A percentile compares a stretch with the other conserved stretches of the same genome.
phyloP scores from a whole-genome alignment of 495 filamentous ascomycete species.

The Trypethelium eluteriae region DNA sequence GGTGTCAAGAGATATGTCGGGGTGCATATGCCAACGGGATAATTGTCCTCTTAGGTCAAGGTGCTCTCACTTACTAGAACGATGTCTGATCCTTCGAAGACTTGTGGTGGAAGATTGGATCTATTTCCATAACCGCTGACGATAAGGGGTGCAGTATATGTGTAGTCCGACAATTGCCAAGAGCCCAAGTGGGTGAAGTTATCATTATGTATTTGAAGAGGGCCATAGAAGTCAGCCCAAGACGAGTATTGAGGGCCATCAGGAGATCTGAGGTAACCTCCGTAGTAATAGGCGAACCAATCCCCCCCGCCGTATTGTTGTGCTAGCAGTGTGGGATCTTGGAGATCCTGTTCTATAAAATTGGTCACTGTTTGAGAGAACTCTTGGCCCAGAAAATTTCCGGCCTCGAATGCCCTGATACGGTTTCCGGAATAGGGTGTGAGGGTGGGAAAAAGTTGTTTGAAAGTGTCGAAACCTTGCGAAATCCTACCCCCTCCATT shows the following conservation, averaged over 20 bases:
- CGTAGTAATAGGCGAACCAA: not conserved
- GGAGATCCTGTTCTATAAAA: not conserved
- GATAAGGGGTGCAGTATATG: not conserved
- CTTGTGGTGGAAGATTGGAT: not conserved
- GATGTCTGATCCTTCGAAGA: not conserved
- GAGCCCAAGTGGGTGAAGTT: constrained; percentile 38
- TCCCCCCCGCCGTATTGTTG: not conserved
- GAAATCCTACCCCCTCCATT: constrained; percentile 46
- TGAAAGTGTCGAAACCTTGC: constrained; percentile 44
- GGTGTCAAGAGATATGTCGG: no score
- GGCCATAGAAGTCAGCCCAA: constrained; percentile 50
- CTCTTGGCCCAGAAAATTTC: not conserved
- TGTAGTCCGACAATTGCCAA: not conserved
- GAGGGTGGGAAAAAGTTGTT: constrained; percentile 26
- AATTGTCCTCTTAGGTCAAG: not conserved
- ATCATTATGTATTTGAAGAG: constrained; percentile 38
- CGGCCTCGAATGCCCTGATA: not conserved
- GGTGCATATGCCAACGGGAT: not conserved
- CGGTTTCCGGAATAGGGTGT: not conserved
- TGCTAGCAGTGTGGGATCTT: not conserved
- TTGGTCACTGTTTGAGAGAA: not conserved
- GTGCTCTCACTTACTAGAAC: not conserved
- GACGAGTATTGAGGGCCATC: constrained; percentile 39
- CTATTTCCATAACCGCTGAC: not conserved
- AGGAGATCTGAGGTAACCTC: not conserved